These are phyloP conservation scores for Tolypocladium guangdongense DNA, from an alignment of 2,329 filamentous ascomycete species.

Conservation along the genomic window DNA sequence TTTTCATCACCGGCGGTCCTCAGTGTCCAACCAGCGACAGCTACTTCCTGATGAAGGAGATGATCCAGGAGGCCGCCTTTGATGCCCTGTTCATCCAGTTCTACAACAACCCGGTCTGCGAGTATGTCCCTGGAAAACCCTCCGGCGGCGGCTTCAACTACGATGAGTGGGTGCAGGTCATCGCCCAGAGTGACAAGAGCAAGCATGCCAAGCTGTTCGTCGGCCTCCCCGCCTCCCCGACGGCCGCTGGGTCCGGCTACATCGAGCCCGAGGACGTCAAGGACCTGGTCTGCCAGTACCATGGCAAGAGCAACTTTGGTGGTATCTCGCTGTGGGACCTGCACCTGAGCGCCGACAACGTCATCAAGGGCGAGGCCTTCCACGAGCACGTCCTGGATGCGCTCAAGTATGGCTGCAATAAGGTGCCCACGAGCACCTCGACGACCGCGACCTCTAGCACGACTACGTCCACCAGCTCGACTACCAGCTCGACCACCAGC, in stretches of 20 bases:
- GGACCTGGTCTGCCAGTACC: constrained; percentile 27
- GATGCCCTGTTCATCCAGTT: constrained; percentile 36
- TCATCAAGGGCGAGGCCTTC: constrained; percentile 22
- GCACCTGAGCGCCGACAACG: constrained; percentile 20
- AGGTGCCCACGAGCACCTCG: constrained; percentile 13
- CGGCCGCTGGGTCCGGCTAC: constrained; percentile 21
- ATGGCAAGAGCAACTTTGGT: constrained; percentile 27
- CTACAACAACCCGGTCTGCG: constrained; percentile 34
- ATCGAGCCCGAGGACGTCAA: constrained; percentile 20
- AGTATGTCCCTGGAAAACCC: constrained; percentile 18
- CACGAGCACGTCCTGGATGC: constrained; percentile 25
- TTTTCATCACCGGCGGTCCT: constrained; percentile 33
- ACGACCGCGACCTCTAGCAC: constrained; percentile 6
- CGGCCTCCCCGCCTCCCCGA: constrained; percentile 26
- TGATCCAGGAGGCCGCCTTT: constrained; percentile 29
- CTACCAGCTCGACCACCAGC: not conserved
- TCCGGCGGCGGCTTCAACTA: constrained; percentile 29
- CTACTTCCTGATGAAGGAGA: constrained; percentile 21
- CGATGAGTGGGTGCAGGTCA: constrained; percentile 26
- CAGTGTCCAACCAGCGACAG: constrained; percentile 25
- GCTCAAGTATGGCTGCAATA: constrained; percentile 24
- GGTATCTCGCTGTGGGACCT: constrained; percentile 37
- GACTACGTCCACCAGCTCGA: constrained; percentile 3
- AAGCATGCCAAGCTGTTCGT: constrained; percentile 32
- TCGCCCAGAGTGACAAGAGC: constrained; percentile 23